Evolutionary conservation across 805 yeast genomes (phyloP), one percentile per base, ranked within the genome.

Genomic region (Metschnikowia gelsemii): DNA sequence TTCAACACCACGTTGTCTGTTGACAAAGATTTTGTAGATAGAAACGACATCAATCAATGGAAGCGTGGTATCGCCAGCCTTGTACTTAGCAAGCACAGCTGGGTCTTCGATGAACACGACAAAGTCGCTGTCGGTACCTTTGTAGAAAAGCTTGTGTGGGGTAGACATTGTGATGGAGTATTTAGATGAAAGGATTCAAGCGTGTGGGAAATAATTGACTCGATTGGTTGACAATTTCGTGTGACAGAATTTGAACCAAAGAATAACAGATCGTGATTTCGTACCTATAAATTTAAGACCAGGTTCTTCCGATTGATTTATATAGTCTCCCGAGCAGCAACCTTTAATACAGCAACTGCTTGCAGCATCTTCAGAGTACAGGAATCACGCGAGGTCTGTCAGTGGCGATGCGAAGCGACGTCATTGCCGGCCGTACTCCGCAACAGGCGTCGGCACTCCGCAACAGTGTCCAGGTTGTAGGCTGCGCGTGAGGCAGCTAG

Each of bases 31-130:
- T 54, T 82, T 76, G 67, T 76, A 85, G 7, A 74, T 69, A 0
- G 82, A 81, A 1, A 85, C 80, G 4, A 84, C 75, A 29, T 78
- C 80, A 9, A 79, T 66, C 43, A 83, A 65, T 17, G 91, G 82
- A 16, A 79, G 61, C 11, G 79, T 63, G 24, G 73, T 52, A 44
- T 80, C 80, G 27, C 78, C 78, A 19, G 69, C 67, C 37, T 61
- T 61, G 63, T 68, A 85, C 27, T 73, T 66, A 3, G 76, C 57
- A 24, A 72, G 72, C 2, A 67, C 67, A 0, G 74, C 79, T 9
- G 62, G 59, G 36, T 80, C 77, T 35, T 81, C 84, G 9, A 76
- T 74, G 59, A 85, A 84, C 30, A 83, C 73, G 29, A 82, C 68
- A 47, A 86, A 82, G 60, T 86, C 95, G 38, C 72, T 63, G 35